Percentiles rank a stretch among this genome's conserved stretches.
phyloP scores from a whole-genome alignment of 495 filamentous ascomycete genomes.

The Glarea lozoyensis region DNA sequence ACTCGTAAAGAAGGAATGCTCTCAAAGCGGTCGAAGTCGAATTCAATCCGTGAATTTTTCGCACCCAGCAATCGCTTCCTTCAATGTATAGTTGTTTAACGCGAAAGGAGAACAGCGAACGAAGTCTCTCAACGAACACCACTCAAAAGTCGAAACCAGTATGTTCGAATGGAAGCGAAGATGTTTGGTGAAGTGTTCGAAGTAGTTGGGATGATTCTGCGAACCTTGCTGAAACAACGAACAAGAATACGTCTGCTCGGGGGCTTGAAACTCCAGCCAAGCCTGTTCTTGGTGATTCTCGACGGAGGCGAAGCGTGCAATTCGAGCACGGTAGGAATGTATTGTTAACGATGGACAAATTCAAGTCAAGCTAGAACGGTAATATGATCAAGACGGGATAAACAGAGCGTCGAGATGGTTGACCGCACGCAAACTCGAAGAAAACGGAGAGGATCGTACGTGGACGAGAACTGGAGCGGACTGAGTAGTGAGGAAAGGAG shows the following conservation, averaged over 20 bases:
- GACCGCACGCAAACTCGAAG: not conserved
- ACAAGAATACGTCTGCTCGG: not conserved
- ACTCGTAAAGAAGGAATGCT: slow-evolving; percentile 11
- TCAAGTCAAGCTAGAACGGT: no score
- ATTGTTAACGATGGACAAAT: not conserved
- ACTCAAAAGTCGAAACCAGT: not conserved
- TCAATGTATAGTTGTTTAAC: not conserved
- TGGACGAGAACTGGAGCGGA: no score
- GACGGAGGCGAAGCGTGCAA: not conserved
- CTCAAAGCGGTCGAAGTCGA: slow-evolving; percentile 17
- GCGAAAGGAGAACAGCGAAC: not conserved
- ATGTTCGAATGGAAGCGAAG: not conserved
- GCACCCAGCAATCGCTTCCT: not conserved
- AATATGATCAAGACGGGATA: not conserved
- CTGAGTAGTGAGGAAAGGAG: no score
- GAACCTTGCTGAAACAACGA: not conserved
- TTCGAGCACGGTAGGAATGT: not conserved
- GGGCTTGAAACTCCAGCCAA: not conserved
- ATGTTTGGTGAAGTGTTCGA: not conserved
- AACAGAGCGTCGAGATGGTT: not conserved
- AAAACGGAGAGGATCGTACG: not conserved
- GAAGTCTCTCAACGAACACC: not conserved
- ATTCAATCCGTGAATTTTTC: not conserved
- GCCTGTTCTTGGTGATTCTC: no score
- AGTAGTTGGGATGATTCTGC: no score